Conservation (phyloP, 306 rosid species). For the Luffa acutangula region DNA sequence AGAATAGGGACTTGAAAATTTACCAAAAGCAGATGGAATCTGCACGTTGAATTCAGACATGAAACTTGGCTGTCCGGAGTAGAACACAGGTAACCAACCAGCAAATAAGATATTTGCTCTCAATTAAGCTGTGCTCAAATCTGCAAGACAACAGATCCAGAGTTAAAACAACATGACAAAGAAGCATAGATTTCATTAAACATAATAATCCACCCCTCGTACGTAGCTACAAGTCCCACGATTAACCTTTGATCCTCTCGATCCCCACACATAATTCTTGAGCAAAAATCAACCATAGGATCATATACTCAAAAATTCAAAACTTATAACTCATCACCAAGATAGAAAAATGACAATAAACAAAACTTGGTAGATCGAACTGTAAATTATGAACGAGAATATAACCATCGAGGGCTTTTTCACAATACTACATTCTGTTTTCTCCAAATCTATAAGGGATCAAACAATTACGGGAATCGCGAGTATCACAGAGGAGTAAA, state of each 20-base stretch:
- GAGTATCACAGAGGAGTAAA: not conserved
- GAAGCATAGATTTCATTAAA: not conserved
- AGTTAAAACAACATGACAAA: not conserved
- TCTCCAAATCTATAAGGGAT: not conserved
- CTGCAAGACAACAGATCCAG: not conserved
- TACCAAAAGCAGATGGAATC: constrained; percentile 40
- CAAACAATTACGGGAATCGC: no score
- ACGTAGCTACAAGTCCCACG: not conserved
- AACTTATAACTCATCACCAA: not conserved
- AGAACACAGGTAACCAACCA: constrained; percentile 25
- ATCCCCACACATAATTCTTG: not conserved
- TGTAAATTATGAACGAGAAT: not conserved
- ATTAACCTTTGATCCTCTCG: not conserved
- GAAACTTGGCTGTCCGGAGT: constrained; percentile 31
- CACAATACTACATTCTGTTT: not conserved
- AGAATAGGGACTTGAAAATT: not conserved
- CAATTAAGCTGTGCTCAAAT: constrained; percentile 1
- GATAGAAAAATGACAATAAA: not conserved
- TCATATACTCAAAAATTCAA: not conserved
- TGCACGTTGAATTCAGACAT: constrained; percentile 38
- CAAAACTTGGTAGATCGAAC: not conserved
- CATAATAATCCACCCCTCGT: not conserved
- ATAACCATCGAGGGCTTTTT: not conserved
- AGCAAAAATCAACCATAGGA: not conserved
- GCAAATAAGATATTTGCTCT: not conserved